These are phyloP conservation scores for Huntiella moniliformis DNA, from an alignment of 2,329 filamentous ascomycete genomes.

Conservation along the genomic window DNA sequence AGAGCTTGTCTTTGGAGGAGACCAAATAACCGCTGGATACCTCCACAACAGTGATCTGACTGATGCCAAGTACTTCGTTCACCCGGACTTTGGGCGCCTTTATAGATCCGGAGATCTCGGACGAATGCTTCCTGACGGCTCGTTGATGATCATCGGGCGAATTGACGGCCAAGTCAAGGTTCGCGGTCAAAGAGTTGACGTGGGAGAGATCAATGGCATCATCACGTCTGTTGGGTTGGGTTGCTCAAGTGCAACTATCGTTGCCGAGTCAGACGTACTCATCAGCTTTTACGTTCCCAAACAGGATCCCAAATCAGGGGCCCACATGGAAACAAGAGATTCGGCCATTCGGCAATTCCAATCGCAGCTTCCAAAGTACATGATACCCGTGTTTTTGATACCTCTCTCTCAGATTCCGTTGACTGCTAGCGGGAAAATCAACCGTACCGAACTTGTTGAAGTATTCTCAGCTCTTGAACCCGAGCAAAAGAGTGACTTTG, in stretches of 20 bases:
- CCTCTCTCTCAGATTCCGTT: slow-evolving; percentile 51
- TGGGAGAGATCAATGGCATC: slow-evolving; percentile 47
- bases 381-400: slow-evolving; percentile 59
- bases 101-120: slow-evolving; percentile 75
- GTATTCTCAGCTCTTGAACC: slow-evolving; percentile 20
- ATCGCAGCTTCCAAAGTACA: slow-evolving; percentile 48
- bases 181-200: slow-evolving; percentile 60
- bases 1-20: slow-evolving; percentile 72
- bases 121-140: slow-evolving; percentile 57
- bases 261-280: slow-evolving; percentile 38
- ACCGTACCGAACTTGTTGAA: slow-evolving; percentile 34
- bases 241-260: slow-evolving; percentile 43
- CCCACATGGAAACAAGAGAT: slow-evolving; percentile 9
- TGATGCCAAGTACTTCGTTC: slow-evolving; percentile 45
- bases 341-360: slow-evolving; percentile 20
- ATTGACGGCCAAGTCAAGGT: slow-evolving; percentile 69
- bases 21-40: slow-evolving; percentile 63
- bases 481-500: background rate
- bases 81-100: slow-evolving; percentile 49
- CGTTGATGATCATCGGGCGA: slow-evolving; percentile 52
- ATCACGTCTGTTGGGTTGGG: slow-evolving; percentile 34
- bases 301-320: slow-evolving; percentile 27
- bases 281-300: slow-evolving; percentile 49
- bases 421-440: slow-evolving; percentile 57
- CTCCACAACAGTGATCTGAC: slow-evolving; percentile 46